A percentile compares a stretch with the other conserved stretches of the same genome.
These are phyloP conservation scores for Corymbia maculata DNA, from an alignment of 345 rosid species.

Conservation along the genomic window DNA sequence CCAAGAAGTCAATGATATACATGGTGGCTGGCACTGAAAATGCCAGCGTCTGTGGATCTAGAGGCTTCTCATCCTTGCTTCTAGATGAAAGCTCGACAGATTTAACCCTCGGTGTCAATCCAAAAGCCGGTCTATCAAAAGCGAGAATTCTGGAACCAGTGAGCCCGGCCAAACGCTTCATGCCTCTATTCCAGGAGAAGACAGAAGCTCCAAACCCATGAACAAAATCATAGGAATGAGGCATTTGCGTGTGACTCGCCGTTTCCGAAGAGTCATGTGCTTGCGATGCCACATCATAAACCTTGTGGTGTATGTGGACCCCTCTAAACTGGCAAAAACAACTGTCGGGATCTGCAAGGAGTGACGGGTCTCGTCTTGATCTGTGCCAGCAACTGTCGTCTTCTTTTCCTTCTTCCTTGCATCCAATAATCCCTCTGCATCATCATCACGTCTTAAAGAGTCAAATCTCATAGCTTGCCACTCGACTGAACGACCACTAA, in stretches of 20 bases:
- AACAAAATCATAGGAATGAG: constrained; percentile 52
- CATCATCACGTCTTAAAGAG: not conserved
- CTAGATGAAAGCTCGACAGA: constrained; percentile 5
- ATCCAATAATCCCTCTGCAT: constrained; percentile 34
- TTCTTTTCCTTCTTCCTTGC: constrained; percentile 14
- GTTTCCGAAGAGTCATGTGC: constrained; percentile 5
- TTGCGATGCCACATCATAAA: constrained; percentile 26
- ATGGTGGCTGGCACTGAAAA: constrained; percentile 68
- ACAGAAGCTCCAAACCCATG: constrained; percentile 95
- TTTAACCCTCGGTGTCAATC: constrained; percentile 58
- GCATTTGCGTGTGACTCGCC: not conserved
- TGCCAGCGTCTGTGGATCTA: constrained; percentile 77
- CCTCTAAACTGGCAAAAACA: constrained; percentile 84
- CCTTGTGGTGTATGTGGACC: constrained; percentile 62
- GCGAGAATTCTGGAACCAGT: constrained; percentile 66
- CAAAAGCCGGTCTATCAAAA: constrained; percentile 86
- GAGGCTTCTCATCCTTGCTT: constrained; percentile 18
- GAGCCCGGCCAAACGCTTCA: constrained; percentile 56
- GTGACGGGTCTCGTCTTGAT: constrained; percentile 65
- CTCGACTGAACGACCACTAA: not conserved
- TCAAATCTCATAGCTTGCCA: not conserved
- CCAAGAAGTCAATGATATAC: constrained; percentile 61
- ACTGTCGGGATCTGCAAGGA: constrained; percentile 76
- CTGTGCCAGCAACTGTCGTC: constrained; percentile 34
- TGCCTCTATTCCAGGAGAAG: constrained; percentile 69